Conservation (phyloP, 2,329 filamentous ascomycete species). For the Byssothecium circinans region DNA sequence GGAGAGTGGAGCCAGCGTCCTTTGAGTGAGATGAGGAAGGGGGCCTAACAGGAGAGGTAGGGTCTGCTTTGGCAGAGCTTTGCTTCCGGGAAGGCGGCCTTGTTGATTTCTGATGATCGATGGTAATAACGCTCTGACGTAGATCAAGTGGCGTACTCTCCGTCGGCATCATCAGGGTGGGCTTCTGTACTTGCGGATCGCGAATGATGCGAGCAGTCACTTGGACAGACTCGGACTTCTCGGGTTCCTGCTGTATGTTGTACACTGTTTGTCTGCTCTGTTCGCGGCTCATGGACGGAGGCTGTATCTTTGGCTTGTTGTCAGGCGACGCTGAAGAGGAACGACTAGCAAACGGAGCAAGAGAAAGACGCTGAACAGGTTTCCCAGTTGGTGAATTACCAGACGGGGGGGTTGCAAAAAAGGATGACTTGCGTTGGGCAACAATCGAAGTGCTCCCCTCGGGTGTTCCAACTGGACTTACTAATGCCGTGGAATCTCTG, state of each 20-base stretch:
- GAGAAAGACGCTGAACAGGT: slow-evolving; percentile 32
- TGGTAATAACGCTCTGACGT: slow-evolving; percentile 60
- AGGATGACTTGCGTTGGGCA: slow-evolving; percentile 44
- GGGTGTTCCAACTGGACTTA: slow-evolving; percentile 28
- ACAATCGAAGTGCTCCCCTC: slow-evolving; percentile 34
- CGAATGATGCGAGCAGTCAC: slow-evolving; percentile 84
- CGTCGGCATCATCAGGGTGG: slow-evolving; percentile 42
- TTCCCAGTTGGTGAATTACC: slow-evolving; percentile 30
- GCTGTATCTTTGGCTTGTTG: slow-evolving; percentile 22
- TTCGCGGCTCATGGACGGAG: slow-evolving; percentile 23
- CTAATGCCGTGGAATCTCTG: slow-evolving; percentile 47
- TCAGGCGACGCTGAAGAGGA: slow-evolving; percentile 18
- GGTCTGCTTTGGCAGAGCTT: slow-evolving; percentile 27
- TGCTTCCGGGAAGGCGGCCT: slow-evolving; percentile 28
- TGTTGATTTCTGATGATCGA: slow-evolving; percentile 61
- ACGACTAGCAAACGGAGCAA: slow-evolving; percentile 29
- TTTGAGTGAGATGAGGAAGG: slow-evolving; percentile 36
- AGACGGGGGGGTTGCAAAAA: slow-evolving; percentile 35
- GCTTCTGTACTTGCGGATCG: slow-evolving; percentile 51
- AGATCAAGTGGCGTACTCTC: slow-evolving; percentile 58
- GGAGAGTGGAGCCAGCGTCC: slow-evolving; percentile 32
- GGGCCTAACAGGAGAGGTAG: slow-evolving; percentile 32
- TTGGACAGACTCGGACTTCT: slow-evolving; percentile 74
- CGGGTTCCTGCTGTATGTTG: slow-evolving; percentile 43
- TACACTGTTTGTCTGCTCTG: slow-evolving; percentile 36